Percentiles rank a stretch among this genome's conserved stretches.
Evolutionary conservation across 352 stramenopile species (phyloP).

Genomic region (Pythium dissimile): DNA sequence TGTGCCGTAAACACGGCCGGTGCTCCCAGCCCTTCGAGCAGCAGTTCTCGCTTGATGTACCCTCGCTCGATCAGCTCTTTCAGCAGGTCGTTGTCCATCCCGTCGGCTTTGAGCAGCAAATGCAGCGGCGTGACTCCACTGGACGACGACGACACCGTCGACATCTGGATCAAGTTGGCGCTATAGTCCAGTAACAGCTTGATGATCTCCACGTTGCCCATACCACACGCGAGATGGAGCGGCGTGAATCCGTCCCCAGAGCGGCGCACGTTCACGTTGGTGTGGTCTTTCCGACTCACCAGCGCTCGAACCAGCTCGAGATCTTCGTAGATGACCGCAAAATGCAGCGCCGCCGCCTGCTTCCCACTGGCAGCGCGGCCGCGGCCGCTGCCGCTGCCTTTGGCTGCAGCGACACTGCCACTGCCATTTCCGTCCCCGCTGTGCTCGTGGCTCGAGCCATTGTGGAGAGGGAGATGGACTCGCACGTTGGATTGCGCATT

Average conservation of each 20-base stretch:
- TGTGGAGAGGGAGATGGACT: conserved; percentile 50
- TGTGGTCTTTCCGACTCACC: conserved; percentile 25
- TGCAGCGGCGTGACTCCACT: conserved; percentile 47
- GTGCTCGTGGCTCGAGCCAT: conserved; percentile 16
- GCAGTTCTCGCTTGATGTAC: conserved; percentile 39
- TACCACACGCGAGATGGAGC: conserved; percentile 59
- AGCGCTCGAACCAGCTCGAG: conserved; percentile 34
- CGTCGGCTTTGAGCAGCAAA: conserved; percentile 50
- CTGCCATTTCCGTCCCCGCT: neutral
- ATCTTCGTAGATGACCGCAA: conserved; percentile 64
- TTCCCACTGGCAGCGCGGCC: conserved; percentile 24
- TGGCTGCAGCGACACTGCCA: neutral
- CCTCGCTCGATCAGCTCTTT: conserved; percentile 36
- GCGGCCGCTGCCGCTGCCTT: neutral
- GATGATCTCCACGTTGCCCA: conserved; percentile 46
- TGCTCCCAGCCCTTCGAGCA: conserved; percentile 31
- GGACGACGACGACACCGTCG: conserved; percentile 32
- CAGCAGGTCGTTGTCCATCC: conserved; percentile 38
- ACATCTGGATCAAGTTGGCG: conserved; percentile 48
- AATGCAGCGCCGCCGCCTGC: conserved; percentile 55
- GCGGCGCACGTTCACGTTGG: conserved; percentile 55
- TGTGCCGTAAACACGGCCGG: neutral
- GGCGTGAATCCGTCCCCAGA: conserved; percentile 64
- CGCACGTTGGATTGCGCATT: conserved; percentile 54
- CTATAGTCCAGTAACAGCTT: conserved; percentile 46